phyloP scores from a whole-genome alignment of 768 basidiomycete genomes.

The Cystofilobasidium ferigula region DNA sequence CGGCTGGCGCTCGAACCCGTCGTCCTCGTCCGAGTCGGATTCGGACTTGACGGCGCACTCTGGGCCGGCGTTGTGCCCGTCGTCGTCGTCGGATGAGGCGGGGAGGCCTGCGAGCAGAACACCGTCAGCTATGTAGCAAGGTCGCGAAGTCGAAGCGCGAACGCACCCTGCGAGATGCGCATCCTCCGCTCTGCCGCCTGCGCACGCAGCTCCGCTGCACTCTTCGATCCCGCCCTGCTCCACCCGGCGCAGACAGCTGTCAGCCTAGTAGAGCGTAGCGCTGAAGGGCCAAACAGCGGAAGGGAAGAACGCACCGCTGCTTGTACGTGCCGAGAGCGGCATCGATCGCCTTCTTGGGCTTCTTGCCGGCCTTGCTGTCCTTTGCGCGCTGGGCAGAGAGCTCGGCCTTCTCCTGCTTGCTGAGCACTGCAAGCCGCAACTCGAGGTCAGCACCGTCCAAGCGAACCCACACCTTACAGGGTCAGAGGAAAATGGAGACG shows the following conservation, averaged over 20 bases:
- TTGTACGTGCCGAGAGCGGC: not conserved
- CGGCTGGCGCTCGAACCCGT: too few relatives aligned
- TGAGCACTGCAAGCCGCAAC: not conserved
- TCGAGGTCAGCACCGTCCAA: not conserved
- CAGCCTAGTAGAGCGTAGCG: too few relatives aligned
- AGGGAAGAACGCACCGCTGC: not conserved
- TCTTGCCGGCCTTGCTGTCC: not conserved
- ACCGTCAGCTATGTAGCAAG: not conserved
- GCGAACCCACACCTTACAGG: not conserved
- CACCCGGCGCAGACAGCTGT: too few relatives aligned
- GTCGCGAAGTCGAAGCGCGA: not conserved
- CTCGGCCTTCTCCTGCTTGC: not conserved
- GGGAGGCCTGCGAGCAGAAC: not conserved
- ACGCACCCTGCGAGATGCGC: not conserved
- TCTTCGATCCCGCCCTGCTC: not conserved
- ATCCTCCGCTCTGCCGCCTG: conserved; percentile 5
- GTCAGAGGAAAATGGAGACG: not conserved
- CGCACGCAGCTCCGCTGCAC: not conserved
- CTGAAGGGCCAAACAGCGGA: too few relatives aligned
- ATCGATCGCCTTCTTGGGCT: not conserved
- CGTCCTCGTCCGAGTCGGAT: too few relatives aligned
- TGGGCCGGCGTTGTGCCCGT: not conserved
- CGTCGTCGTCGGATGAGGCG: not conserved
- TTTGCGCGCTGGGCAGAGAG: not conserved
- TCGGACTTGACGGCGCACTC: not conserved